These are phyloP conservation scores for Citrus reticulata DNA, from an alignment of 345 rosid species.

Conservation along the genomic window DNA sequence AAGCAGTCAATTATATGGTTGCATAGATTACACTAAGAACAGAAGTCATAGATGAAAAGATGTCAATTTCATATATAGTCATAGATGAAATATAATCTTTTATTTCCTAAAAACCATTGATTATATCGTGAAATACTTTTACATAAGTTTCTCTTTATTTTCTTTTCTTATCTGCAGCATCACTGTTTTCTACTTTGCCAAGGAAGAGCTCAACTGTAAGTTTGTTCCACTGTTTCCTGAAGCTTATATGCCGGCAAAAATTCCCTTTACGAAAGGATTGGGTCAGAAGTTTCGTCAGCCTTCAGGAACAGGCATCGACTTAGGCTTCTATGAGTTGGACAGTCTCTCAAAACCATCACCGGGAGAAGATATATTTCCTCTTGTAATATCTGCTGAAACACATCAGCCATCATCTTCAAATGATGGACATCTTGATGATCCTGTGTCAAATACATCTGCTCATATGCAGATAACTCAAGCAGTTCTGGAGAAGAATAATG, in stretches of 20 bases:
- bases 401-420: slow-evolving; percentile 24
- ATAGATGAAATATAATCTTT: neutral
- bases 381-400: slow-evolving; percentile 76
- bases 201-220: slow-evolving; percentile 68
- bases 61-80: neutral
- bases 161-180: slow-evolving; percentile 45
- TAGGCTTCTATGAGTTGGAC: slow-evolving; percentile 76
- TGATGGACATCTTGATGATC: slow-evolving; percentile 21
- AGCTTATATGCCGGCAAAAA: slow-evolving; percentile 49
- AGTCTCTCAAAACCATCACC: slow-evolving; percentile 73
- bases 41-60: neutral
- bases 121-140: neutral
- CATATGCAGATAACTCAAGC: slow-evolving; percentile 84
- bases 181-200: slow-evolving; percentile 70
- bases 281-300: slow-evolving; percentile 75
- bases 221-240: slow-evolving; percentile 68
- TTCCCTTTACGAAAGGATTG: slow-evolving; percentile 66
- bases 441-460: slow-evolving; percentile 30
- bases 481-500: slow-evolving; percentile 49
- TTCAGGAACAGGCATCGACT: slow-evolving; percentile 78
- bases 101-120: neutral
- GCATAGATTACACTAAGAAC: neutral
- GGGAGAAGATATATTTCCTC: slow-evolving; percentile 73
- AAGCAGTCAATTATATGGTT: neutral
- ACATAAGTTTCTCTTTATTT: neutral